Percentiles rank a stretch among this genome's conserved stretches.
Conservation (phyloP, 768 basidiomycete species). For the Lactarius hengduanensis region DNA sequence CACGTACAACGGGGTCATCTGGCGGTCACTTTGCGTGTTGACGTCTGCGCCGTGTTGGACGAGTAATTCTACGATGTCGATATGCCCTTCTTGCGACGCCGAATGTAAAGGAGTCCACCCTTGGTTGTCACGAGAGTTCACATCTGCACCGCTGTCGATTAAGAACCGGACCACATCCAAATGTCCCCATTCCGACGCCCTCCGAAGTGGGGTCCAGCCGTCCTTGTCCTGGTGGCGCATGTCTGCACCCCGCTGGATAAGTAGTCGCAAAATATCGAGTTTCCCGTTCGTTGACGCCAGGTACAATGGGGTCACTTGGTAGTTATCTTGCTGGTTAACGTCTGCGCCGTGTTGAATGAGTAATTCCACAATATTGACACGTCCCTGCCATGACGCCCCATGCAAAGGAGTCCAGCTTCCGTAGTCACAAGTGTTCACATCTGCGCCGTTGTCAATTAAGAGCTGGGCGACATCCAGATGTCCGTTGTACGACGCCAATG, state of each 20-base stretch:
- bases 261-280: too few relatives aligned
- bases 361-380: neutral
- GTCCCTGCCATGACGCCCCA: neutral
- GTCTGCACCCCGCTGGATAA: too few relatives aligned
- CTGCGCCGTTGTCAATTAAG: neutral
- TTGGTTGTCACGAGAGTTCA: too few relatives aligned
- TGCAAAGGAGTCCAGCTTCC: too few relatives aligned
- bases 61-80: neutral
- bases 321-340: neutral
- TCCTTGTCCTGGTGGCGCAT: too few relatives aligned
- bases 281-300: too few relatives aligned
- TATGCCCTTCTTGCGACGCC: neutral
- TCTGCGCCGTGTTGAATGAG: neutral
- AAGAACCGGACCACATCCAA: too few relatives aligned
- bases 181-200: too few relatives aligned
- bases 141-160: too few relatives aligned
- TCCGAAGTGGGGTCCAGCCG: too few relatives aligned
- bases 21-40: neutral
- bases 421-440: neutral
- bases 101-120: too few relatives aligned
- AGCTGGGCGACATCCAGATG: neutral
- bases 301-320: too few relatives aligned
- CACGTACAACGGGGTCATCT: neutral
- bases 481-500: neutral
- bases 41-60: neutral